Conservation (phyloP, 176 grass and related monocot genomes). For the Panicum miliaceum region DNA sequence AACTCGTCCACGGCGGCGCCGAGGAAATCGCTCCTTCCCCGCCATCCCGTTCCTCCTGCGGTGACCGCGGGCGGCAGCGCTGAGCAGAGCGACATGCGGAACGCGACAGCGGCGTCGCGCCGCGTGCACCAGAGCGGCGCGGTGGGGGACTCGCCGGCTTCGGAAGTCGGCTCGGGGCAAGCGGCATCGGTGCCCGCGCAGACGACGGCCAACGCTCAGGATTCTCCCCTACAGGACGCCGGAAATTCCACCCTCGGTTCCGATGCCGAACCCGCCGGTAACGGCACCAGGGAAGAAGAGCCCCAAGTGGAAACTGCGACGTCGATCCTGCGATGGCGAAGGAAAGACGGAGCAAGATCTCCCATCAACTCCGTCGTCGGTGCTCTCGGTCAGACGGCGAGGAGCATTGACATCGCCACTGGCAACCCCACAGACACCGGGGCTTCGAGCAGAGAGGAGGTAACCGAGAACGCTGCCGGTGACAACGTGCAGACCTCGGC, state of each 20-base stretch:
- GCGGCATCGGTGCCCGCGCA: background rate
- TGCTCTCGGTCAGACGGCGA: background rate
- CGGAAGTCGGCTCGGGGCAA: background rate
- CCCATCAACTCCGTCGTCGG: background rate
- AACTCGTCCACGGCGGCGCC: conserved; percentile 9
- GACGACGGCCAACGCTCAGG: background rate
- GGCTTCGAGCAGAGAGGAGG: background rate
- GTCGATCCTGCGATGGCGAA: conserved; percentile 13
- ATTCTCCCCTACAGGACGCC: background rate
- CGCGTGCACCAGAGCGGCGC: background rate
- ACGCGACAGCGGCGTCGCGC: background rate
- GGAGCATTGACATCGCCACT: background rate
- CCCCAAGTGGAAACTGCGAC: background rate
- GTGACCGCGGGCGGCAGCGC: background rate
- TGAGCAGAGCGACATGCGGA: background rate
- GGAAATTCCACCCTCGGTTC: conserved; percentile 21
- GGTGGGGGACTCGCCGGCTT: background rate
- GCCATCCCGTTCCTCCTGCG: background rate
- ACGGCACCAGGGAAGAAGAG: conserved; percentile 15
- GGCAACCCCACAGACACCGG: background rate
- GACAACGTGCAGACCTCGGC: background rate
- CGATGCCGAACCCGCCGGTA: conserved; percentile 5
- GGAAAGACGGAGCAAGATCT: background rate
- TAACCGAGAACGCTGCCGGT: background rate
- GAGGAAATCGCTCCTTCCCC: background rate